Conservation (phyloP, 176 grass and related monocot species). For the Carex myosuroides region DNA sequence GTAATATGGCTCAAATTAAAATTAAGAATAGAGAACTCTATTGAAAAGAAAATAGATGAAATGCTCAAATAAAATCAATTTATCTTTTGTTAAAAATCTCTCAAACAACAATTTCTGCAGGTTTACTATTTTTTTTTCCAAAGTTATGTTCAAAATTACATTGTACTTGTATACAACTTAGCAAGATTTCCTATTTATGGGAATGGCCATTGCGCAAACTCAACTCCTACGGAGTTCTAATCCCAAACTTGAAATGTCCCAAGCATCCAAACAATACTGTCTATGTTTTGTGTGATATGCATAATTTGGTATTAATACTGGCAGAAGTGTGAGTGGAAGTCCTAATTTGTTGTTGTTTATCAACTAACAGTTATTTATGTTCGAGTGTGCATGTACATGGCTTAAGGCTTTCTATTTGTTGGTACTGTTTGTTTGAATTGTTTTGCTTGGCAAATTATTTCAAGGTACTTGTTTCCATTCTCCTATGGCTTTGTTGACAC, state of each 20-base stretch:
- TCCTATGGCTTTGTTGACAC: slow-evolving; percentile 62
- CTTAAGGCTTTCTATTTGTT: not conserved
- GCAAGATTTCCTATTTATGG: too few species aligned
- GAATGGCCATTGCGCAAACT: not conserved
- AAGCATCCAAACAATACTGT: not conserved
- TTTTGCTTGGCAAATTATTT: not conserved
- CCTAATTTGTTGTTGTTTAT: not conserved
- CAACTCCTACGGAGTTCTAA: not conserved
- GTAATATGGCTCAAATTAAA: too few species aligned
- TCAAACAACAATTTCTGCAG: too few species aligned
- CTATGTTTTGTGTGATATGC: not conserved
- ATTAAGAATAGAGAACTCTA: too few species aligned
- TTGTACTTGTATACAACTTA: too few species aligned
- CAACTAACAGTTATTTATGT: not conserved
- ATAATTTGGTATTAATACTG: not conserved
- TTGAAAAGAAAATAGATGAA: too few species aligned
- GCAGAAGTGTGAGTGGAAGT: not conserved
- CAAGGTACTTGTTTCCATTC: slow-evolving; percentile 67
- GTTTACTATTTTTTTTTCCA: too few species aligned
- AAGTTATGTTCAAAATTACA: too few species aligned
- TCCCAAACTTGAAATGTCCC: not conserved
- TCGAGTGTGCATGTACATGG: not conserved
- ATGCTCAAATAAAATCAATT: too few species aligned
- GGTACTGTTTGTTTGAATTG: not conserved
- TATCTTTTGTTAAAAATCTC: too few species aligned